A percentile compares a stretch with the other conserved stretches of the same genome.
These are phyloP conservation scores for Forsythia viridissima DNA, from an alignment of 257 asterid genomes.

Conservation along the genomic window DNA sequence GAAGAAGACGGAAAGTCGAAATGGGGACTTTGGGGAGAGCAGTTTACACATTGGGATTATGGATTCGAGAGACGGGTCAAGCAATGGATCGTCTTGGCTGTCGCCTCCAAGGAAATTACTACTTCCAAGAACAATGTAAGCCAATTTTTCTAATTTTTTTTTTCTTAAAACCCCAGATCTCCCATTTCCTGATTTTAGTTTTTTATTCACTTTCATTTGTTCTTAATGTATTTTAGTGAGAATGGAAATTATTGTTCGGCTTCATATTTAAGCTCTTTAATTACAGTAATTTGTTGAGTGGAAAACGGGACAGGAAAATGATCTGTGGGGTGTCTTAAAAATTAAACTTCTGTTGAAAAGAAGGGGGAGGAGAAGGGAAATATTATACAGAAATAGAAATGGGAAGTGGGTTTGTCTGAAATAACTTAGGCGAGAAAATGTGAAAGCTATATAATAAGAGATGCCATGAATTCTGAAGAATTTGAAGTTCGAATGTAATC, in stretches of 20 bases:
- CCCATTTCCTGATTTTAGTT: neutral
- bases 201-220: constrained; percentile 1
- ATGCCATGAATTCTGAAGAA: neutral
- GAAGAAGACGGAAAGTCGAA: constrained; percentile 1
- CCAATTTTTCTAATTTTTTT: constrained; percentile 18
- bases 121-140: constrained; percentile 54
- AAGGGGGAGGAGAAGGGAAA: neutral
- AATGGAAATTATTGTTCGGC: neutral
- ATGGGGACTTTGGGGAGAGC: constrained; percentile 84
- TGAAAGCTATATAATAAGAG: neutral
- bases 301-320: neutral
- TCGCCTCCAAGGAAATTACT: constrained; percentile 63
- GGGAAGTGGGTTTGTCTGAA: neutral
- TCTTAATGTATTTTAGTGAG: neutral
- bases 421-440: neutral
- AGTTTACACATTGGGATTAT: constrained; percentile 60
- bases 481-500: neutral
- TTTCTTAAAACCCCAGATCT: neutral
- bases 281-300: neutral
- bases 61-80: constrained; percentile 77
- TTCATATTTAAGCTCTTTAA: neutral
- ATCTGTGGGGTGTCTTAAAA: neutral
- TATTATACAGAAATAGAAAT: neutral
- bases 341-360: neutral
- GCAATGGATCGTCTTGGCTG: constrained; percentile 82